These are phyloP conservation scores for Pholiota conissans DNA, from an alignment of 768 basidiomycete species.

Conservation along the genomic window DNA sequence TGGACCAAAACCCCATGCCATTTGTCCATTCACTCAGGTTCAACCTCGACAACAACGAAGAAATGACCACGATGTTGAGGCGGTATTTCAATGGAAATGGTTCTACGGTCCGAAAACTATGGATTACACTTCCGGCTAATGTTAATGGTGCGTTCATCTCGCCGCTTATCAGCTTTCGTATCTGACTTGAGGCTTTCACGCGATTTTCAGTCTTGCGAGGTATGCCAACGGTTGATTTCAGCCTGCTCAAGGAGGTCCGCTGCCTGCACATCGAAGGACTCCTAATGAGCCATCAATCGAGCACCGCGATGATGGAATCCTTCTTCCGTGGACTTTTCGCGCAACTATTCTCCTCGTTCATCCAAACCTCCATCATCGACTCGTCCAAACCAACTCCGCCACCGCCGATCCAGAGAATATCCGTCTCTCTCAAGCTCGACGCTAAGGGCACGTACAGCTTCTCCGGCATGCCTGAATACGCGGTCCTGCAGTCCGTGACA, in stretches of 20 bases:
- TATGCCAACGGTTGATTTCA: slow-evolving; percentile 21
- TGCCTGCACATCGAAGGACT: slow-evolving; percentile 27
- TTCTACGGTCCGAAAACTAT: slow-evolving; percentile 21
- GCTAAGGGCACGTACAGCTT: slow-evolving; percentile 18
- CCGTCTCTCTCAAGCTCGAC: slow-evolving; percentile 23
- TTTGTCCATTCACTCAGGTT: slow-evolving; percentile 21
- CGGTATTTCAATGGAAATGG: slow-evolving; percentile 24
- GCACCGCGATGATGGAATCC: slow-evolving; percentile 12
- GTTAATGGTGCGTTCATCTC: slow-evolving; percentile 20
- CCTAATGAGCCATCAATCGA: slow-evolving; percentile 18
- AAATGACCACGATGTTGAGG: slow-evolving; percentile 12
- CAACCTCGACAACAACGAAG: slow-evolving; percentile 20
- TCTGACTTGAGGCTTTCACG: background rate
- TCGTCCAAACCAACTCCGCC: background rate
- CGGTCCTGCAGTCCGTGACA: slow-evolving; percentile 24
- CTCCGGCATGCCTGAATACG: slow-evolving; percentile 28
- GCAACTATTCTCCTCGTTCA: slow-evolving; percentile 20
- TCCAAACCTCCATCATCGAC: background rate
- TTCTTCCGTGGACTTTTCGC: slow-evolving; percentile 24
- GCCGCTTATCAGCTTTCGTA: background rate
- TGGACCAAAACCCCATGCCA: slow-evolving; percentile 24
- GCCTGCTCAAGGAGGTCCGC: slow-evolving; percentile 17
- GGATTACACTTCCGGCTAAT: slow-evolving; percentile 23
- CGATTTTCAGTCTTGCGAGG: slow-evolving; percentile 15
- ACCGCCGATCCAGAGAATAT: slow-evolving; percentile 15